Conservation (phyloP, 176 grass and related monocot genomes). For the Zizania latifolia region DNA sequence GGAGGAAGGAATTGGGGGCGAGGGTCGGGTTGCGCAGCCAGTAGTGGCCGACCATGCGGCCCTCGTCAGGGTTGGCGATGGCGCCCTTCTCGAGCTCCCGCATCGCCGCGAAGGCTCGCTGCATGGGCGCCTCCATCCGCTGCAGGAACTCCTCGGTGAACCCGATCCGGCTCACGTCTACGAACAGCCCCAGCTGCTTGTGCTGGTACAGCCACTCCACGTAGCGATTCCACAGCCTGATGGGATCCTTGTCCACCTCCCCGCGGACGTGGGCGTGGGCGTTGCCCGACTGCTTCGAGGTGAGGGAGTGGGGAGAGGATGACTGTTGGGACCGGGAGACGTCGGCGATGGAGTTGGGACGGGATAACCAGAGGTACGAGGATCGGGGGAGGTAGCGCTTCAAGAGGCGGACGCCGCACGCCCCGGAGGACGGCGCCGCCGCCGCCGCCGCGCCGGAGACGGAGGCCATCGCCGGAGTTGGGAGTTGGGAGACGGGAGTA, state of each 20-base stretch:
- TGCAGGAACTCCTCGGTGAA: constrained; percentile 80
- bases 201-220: constrained; percentile 97
- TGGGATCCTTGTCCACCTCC: constrained; percentile 75
- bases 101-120: constrained; percentile 69
- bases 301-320: constrained; percentile 13
- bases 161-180: constrained; percentile 96
- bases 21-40: constrained; percentile 77
- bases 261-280: constrained; percentile 7
- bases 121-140: constrained; percentile 70
- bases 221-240: constrained; percentile 79
- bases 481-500: background rate
- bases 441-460: constrained; percentile 43
- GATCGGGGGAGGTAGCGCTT: constrained; percentile 13
- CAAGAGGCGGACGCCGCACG: constrained; percentile 28
- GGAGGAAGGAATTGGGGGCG: constrained; percentile 65
- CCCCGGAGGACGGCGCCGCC: constrained; percentile 29
- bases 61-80: constrained; percentile 94
- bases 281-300: constrained; percentile 9
- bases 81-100: constrained; percentile 94
- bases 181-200: constrained; percentile 89
- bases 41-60: constrained; percentile 92
- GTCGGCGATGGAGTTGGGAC: constrained; percentile 58
- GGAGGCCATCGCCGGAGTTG: constrained; percentile 43
- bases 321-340: constrained; percentile 45
- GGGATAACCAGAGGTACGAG: background rate